Percentiles rank a stretch among this genome's conserved stretches.
Conservation (phyloP, 768 basidiomycete species). For the Candolleomyces aberdarensis region DNA sequence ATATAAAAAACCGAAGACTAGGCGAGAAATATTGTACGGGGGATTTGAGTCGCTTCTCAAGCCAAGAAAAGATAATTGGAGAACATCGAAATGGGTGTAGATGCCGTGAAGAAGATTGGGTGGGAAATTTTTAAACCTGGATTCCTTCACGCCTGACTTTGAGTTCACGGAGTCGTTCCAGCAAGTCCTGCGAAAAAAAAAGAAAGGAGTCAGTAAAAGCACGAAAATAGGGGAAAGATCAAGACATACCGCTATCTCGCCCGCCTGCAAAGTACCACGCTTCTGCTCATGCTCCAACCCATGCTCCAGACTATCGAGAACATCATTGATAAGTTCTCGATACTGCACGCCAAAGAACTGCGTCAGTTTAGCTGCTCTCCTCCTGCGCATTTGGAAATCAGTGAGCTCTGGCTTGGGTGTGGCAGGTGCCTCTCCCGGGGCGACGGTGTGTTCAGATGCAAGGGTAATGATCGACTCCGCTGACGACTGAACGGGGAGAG, state of each 20-base stretch:
- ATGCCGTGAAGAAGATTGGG: conserved; percentile 2
- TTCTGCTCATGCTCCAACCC: conserved; percentile 68
- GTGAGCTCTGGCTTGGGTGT: conserved; percentile 42
- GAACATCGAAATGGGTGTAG: neutral
- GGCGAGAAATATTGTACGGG: neutral
- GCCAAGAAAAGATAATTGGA: neutral
- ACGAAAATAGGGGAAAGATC: neutral
- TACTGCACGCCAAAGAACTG: conserved; percentile 89
- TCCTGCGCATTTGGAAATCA: conserved; percentile 68
- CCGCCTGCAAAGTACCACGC: conserved; percentile 59
- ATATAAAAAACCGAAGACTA: neutral
- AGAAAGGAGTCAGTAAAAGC: conserved; percentile 1
- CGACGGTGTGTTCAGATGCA: conserved; percentile 45
- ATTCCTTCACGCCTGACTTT: conserved; percentile 45
- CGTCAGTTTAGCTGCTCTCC: conserved; percentile 78
- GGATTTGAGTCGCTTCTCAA: neutral
- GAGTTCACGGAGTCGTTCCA: conserved; percentile 51
- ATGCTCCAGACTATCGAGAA: conserved; percentile 78
- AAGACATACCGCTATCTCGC: conserved; percentile 68
- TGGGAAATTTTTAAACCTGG: conserved; percentile 4
- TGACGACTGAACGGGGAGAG: conserved; percentile 60
- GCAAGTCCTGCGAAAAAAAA: conserved; percentile 42
- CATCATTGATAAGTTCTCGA: conserved; percentile 69
- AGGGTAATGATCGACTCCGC: conserved; percentile 51
- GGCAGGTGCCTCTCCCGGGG: conserved; percentile 2